These are phyloP conservation scores for Cystobasidium pallidum DNA, from an alignment of 1,284 basidiomycete genomes.

Conservation along the genomic window DNA sequence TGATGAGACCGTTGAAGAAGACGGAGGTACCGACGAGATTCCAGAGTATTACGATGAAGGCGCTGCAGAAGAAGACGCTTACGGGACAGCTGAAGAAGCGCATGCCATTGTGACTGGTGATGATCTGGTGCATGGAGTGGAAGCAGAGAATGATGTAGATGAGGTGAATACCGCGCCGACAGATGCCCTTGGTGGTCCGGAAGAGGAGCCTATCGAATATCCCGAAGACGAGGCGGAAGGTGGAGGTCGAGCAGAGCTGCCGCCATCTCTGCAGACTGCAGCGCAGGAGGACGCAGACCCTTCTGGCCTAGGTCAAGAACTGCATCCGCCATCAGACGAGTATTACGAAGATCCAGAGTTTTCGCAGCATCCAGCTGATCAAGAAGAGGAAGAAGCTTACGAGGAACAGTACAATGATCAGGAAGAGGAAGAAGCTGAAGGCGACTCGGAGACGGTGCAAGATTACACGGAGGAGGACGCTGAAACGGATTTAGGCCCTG, in stretches of 20 bases:
- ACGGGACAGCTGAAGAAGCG: constrained; percentile 31
- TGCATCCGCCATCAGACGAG: constrained; percentile 39
- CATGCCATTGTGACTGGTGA: constrained; percentile 31
- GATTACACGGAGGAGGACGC: constrained; percentile 9
- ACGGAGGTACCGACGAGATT: constrained; percentile 31
- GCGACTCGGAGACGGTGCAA: constrained; percentile 11
- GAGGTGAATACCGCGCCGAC: neutral
- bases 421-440: constrained; percentile 5
- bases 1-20: constrained; percentile 29
- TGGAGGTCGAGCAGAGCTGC: neutral
- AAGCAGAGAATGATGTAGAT: constrained; percentile 3
- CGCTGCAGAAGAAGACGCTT: constrained; percentile 11
- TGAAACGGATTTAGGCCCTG: neutral
- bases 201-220: constrained; percentile 11
- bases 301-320: neutral
- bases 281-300: neutral
- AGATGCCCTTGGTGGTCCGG: constrained; percentile 1
- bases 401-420: constrained; percentile 9
- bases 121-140: constrained; percentile 4
- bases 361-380: constrained; percentile 45
- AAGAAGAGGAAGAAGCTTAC: constrained; percentile 30
- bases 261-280: neutral
- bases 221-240: constrained; percentile 6
- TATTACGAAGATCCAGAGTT: constrained; percentile 38
- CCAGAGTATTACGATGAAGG: constrained; percentile 27